Base-by-base conservation (phyloP, 805 yeast genomes). In the Ogataea angusta region DNA sequence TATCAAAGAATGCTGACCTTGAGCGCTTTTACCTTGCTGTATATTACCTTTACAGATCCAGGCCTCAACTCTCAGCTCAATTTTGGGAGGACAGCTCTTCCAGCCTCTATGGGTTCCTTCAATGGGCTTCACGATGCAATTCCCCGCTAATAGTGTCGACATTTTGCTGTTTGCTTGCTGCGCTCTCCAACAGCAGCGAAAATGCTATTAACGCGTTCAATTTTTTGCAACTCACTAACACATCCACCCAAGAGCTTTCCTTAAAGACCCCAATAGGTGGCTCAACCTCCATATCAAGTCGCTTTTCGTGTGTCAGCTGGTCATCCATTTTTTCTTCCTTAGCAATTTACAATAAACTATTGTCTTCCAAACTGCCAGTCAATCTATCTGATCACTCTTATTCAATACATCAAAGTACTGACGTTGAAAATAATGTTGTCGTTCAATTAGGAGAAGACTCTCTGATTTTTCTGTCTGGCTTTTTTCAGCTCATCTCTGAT, bases 21-120 rank as follows among this genome's bases (percentile, higher is more conserved):
- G 99, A 93, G 59, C 71, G 96, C 46, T 86, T 91, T 54, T 90
- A 87, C 55, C 57, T 90, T 48, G 73, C 91, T 3, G 69, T 87
- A 43, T 82, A 81, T 30, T 85, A 75, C 57, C 69, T 87, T 6
- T 89, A 83, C 58, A 67, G 74, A 19, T 70, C 75, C 13, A 70
- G 95, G 42, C 78, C 81, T 1, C 72, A 73, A 1, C 63, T 81
- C 6, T 74, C 85, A 10, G 54, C 69, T 2, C 63, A 66, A 10
- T 84, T 86, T 54, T 90, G 96, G 95, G 59, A 62, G 10, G 86
- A 83, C 47, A 67, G 75, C 14, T 79, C 74, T 38, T 75, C 82
- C 10, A 80, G 80, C 42, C 68, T 87, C 2, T 72, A 77, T 54
- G 97, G 96, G 0, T 90, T 93, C 49, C 68, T 91, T 29, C 77